Percentiles rank a stretch among this genome's conserved stretches.
These are phyloP conservation scores for Ceratocystis smalleyi DNA, from an alignment of 2,329 filamentous ascomycete genomes.

Conservation along the genomic window DNA sequence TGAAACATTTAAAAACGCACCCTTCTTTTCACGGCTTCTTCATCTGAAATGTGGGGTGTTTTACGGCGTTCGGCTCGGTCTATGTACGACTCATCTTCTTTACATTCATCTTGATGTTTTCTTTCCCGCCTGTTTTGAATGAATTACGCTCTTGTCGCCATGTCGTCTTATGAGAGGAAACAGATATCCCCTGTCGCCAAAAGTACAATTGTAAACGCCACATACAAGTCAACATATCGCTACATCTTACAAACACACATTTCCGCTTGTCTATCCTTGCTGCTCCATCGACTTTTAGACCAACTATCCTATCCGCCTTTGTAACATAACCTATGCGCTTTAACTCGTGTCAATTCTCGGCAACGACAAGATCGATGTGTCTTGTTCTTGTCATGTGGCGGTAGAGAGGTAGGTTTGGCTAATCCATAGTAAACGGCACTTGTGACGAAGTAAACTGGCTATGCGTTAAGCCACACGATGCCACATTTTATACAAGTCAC, in stretches of 20 bases:
- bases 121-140: constrained; percentile 2
- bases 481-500: background rate
- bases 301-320: background rate
- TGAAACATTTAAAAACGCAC: background rate
- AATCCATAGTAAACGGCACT: no score
- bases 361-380: background rate
- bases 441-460: background rate
- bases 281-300: background rate
- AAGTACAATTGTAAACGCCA: constrained; percentile 6
- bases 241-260: background rate
- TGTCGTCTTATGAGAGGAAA: background rate
- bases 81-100: background rate
- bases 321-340: background rate
- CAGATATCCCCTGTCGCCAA: background rate
- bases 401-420: background rate
- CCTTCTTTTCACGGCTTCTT: background rate
- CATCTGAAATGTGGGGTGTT: background rate
- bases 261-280: background rate
- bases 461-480: background rate
- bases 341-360: background rate
- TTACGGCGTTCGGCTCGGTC: background rate
- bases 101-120: constrained; percentile 6
- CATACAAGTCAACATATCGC: constrained; percentile 9
- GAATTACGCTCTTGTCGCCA: constrained; percentile 4
- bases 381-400: background rate